Base-by-base conservation (phyloP, 495 filamentous ascomycete genomes). In the Echria macrotheca region DNA sequence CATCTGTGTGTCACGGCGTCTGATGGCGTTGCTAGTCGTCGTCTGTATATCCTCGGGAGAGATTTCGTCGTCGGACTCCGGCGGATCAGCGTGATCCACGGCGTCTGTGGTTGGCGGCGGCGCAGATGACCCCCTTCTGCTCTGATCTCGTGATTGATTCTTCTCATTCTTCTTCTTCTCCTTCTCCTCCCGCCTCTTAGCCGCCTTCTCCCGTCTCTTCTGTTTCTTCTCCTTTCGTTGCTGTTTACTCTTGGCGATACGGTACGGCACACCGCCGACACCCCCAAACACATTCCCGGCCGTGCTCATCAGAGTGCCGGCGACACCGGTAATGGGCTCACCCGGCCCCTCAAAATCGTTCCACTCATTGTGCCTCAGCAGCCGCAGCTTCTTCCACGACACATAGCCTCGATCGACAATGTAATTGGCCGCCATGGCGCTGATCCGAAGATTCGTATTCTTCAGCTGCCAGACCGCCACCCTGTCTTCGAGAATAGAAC, bases 311-410 rank as follows among this genome's bases (percentile, higher is more conserved):
- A 87, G 47, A 3, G 81, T 82, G 1, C 74, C 73, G 6, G 78
- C 75, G 1, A 70, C 65, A 4, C 86, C 85, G 2, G 84, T 85
- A 24, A 89, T 54, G 1, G 85, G 86, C 57, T 89, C 85, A 0
- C 84, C 85, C 0, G 85, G 84, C 0, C 85, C 85, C 46, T 85
- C 83, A 51, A 87, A 89, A 56, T 88, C 85, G 50, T 87, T 87
- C 84, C 84, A 89, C 52, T 87, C 83, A 26, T 74, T 74, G 50
- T 87, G 83, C 24, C 86, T 69, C 3, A 84, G 54, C 15, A 87
- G 66, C 33, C 78, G 72, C n/a, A 94, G 63, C 44, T 83, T 77
- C 38, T 77, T 77, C 76, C 78, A 83, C 17, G 75, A 71, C 32
- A 89, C 58, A 41, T 76, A 73, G 31, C 76, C 73, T 52, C 72